Evolutionary conservation across 2,329 filamentous ascomycete species (phyloP), one percentile per base, ranked within the genome.

Genomic region (Hymenoscyphus infarciens): DNA sequence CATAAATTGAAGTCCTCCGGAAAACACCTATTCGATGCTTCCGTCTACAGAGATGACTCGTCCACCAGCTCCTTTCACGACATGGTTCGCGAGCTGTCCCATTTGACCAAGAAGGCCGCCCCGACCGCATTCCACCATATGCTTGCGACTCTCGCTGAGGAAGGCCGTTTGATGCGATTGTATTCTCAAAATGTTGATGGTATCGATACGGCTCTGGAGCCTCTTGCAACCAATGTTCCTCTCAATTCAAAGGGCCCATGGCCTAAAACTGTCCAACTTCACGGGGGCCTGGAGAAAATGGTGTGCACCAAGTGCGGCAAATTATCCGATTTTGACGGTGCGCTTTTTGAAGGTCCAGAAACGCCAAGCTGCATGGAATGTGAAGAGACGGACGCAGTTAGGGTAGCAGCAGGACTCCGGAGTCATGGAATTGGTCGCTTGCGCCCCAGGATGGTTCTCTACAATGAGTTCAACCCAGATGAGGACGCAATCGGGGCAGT

Each of bases 181-280:
- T 99, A 99, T 76, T 94, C 91, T 2, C 95, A 99, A 74, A 99
- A 99, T 70, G 94, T 99, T 38, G 95, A 99, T 77, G 92, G 93
- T 63, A 90, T 99, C 68, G 95, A 99, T 71, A 95, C 91, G 0
- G 85, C 87, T 7, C 83, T 99, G 75, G 80, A 86, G 56, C 93
- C 94, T 2, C 80, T 99, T 8, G 82, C 84, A 29, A 98, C 95
- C 0, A 83, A 84, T 59, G 87, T 97, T 1, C 95, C 95, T 1
- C 81, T 99, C 13, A 88, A 88, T 65, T 68, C 59, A n/a, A 96
- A 95, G 74, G 92, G 87, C 0, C 93, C 93, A 16, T 99, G 95
- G 95, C 95, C 95, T 2, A 87, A 87, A 68, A 96, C 95, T 0
- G 86, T 99, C 64, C 95, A 98, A 75, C 83, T 99, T 8, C 95